Evolutionary conservation across 768 basidiomycete species (phyloP).

Genomic region (Tulasnella sp.): DNA sequence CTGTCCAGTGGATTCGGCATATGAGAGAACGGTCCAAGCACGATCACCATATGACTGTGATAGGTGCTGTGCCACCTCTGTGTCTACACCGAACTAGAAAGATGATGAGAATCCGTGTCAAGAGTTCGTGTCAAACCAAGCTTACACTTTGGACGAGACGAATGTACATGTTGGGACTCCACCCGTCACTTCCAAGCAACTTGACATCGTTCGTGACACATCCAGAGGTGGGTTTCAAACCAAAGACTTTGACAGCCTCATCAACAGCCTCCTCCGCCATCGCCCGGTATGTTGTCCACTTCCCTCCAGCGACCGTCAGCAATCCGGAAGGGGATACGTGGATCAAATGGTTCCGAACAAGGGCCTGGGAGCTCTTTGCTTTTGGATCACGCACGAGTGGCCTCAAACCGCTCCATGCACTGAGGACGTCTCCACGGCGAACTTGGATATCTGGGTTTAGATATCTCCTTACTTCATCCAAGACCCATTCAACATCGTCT

Average conservation of each 20-base stretch:
- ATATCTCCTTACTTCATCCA: slow-evolving; percentile 88
- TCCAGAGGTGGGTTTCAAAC: slow-evolving; percentile 40
- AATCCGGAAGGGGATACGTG: slow-evolving; percentile 67
- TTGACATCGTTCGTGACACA: slow-evolving; percentile 72
- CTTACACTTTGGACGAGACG: slow-evolving; percentile 79
- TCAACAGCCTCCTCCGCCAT: slow-evolving; percentile 97
- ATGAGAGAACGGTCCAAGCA: slow-evolving; percentile 83
- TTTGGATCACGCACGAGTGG: slow-evolving; percentile 78
- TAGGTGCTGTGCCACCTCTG: slow-evolving; percentile 85
- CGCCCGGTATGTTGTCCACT: slow-evolving; percentile 95
- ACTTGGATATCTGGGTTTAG: slow-evolving; percentile 88
- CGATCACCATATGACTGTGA: slow-evolving; percentile 93
- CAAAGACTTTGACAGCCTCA: slow-evolving; percentile 66
- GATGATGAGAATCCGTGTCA: too few relatives aligned
- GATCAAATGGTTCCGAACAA: slow-evolving; percentile 91
- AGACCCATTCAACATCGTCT: slow-evolving; percentile 93
- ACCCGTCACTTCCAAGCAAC: slow-evolving; percentile 84
- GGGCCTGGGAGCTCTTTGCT: slow-evolving; percentile 62
- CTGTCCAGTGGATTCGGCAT: slow-evolving; percentile 62
- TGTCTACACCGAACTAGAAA: slow-evolving; percentile 69
- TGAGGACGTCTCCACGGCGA: slow-evolving; percentile 84
- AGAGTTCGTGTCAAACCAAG: slow-evolving; percentile 17
- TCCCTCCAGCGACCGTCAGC: slow-evolving; percentile 90
- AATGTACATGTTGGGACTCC: slow-evolving; percentile 95
- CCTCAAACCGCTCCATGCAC: slow-evolving; percentile 86